Evolutionary conservation across 2,329 filamentous ascomycete species (phyloP).

Genomic region (Ploettnerulaceae sp.): DNA sequence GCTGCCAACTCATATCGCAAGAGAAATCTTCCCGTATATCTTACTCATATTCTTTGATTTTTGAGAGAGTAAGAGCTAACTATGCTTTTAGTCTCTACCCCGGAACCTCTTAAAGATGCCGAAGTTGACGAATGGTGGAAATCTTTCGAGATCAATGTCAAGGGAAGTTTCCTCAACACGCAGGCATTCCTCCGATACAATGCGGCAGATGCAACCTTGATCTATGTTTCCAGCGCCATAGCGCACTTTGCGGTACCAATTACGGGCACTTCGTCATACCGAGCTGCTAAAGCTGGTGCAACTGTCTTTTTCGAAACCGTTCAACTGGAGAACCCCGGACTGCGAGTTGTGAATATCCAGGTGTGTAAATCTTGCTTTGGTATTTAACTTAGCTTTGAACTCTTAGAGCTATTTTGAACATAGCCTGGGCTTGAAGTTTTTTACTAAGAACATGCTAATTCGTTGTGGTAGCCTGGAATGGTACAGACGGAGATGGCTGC

Average conservation of each 20-base stretch:
- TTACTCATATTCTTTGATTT: no score
- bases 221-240: slow-evolving; percentile 7
- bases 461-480: no score
- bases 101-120: neutral
- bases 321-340: slow-evolving; percentile 36
- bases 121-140: slow-evolving; percentile 6
- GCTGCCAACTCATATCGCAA: no score
- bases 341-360: slow-evolving; percentile 36
- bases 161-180: slow-evolving; percentile 10
- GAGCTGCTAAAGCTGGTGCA: slow-evolving; percentile 38
- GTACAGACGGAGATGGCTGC: no score
- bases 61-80: no score
- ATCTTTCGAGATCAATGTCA: slow-evolving; percentile 16
- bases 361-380: neutral
- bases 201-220: slow-evolving; percentile 6
- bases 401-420: neutral
- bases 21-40: no score
- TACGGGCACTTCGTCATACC: slow-evolving; percentile 15
- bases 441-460: no score
- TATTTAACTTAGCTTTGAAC: neutral
- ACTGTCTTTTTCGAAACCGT: slow-evolving; percentile 41
- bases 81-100: no score
- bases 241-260: slow-evolving; percentile 7
- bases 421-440: no score
- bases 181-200: slow-evolving; percentile 8